Base-by-base conservation (phyloP, 352 stramenopile species). In the Phytophthora pisi region DNA sequence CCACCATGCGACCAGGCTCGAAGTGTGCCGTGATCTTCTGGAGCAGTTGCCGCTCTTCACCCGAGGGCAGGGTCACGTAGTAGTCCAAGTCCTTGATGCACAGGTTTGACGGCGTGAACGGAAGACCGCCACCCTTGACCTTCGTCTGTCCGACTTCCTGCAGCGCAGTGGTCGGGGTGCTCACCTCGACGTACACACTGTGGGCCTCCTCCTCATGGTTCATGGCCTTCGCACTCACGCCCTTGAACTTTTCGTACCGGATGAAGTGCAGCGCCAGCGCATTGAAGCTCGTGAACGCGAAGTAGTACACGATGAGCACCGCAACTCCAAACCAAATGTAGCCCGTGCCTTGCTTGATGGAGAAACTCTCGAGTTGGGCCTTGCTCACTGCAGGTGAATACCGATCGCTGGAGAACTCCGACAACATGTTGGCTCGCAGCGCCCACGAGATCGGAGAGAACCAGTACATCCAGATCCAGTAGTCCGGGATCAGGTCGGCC, bases 381-480 rank as follows among this genome's bases (percentile, higher is more conserved):
- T 20, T 20, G 20, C 4, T 53, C 34, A n/a, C 72, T 66, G 8
- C 47, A 16, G 5, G 16, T 1, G 74, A 72, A 65, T 89, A 89
- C 0, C 64, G 57, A 10, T 77, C 23, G 23, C 61, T 72, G 10
- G 72, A 70, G 59, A 91, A 91, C 63, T 91, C 82, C 0, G 80
- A 87, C 16, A 91, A 40, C 77, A 91, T 89, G 36, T 88, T 71
- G 28, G 59, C 74, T 8, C 82, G 66, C 5, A 91, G 57, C 2
- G 82, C 77, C 82, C 82, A 91, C 1, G 82, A 63, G 7, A 89
- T 49, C 23, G 82, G 82, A 54, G 76, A 83, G 72, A 88, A 86
- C 82, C 80, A 92, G 68, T 90, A 89, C 80, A 92, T 86, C 84
- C 84, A 92, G 38, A 86, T 86, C 84, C 84, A 92, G 57, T 90